These are phyloP conservation scores for Tirmania nivea DNA, from an alignment of 495 filamentous ascomycete species.

Conservation along the genomic window DNA sequence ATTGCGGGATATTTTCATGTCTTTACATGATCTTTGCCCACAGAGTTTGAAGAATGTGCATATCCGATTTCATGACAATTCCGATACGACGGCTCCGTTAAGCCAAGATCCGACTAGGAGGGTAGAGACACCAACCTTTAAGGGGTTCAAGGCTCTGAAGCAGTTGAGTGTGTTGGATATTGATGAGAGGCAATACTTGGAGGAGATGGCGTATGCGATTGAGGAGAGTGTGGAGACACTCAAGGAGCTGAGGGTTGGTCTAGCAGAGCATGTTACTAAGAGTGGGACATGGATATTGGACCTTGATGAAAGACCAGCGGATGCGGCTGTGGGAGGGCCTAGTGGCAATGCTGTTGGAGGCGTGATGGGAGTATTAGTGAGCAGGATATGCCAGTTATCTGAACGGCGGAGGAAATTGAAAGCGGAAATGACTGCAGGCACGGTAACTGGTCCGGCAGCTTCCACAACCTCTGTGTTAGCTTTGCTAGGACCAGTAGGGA, in stretches of 20 bases:
- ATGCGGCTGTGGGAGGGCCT: slow-evolving; percentile 21
- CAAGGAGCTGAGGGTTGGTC: slow-evolving; percentile 58
- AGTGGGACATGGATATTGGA: slow-evolving; percentile 10
- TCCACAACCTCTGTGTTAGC: neutral
- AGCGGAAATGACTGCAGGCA: neutral
- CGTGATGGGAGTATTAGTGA: slow-evolving; percentile 48
- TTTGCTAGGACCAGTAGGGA: neutral
- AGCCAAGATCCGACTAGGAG: slow-evolving; percentile 13
- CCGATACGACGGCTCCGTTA: slow-evolving; percentile 18
- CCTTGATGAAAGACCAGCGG: slow-evolving; percentile 9
- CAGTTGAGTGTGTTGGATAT: slow-evolving; percentile 72
- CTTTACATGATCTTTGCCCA: slow-evolving; percentile 28
- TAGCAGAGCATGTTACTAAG: slow-evolving; percentile 33
- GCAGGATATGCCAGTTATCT: slow-evolving; percentile 39
- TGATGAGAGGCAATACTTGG: slow-evolving; percentile 68
- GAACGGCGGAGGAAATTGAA: slow-evolving; percentile 7
- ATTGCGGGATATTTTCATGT: slow-evolving; percentile 66
- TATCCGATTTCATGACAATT: slow-evolving; percentile 82
- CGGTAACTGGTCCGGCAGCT: neutral
- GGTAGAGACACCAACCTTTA: slow-evolving; percentile 73
- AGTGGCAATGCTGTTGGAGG: slow-evolving; percentile 32
- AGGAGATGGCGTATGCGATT: slow-evolving; percentile 71
- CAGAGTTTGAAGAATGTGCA: slow-evolving; percentile 56
- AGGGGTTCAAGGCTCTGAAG: slow-evolving; percentile 57
- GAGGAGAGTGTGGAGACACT: slow-evolving; percentile 45